Base-by-base conservation (phyloP, 441 rosid species). In the Francoa sonchifolia region DNA sequence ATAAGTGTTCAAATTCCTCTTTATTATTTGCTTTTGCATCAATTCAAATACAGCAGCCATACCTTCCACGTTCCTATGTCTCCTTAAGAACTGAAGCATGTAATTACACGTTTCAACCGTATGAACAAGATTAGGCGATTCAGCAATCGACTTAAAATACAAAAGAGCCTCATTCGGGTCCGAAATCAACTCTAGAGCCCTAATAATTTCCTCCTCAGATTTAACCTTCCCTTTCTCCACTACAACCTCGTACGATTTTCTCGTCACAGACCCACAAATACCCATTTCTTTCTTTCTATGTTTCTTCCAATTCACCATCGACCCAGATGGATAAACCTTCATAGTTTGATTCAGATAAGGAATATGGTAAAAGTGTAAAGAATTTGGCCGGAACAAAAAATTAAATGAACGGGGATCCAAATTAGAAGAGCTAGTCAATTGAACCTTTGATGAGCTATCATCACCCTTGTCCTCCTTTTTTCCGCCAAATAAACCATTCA, bases 1-100 rank as follows among this genome's bases (percentile, higher is more conserved):
- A 60, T 63, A 89, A 34, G 96, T 85, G 34, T 51, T 44, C 58
- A 45, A 22, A 61, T 74, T 79, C 67, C 96, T 69, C 54, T 64
- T 59, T 25, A 84, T 82, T 48, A 85, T 71, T 46, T 68, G 64
- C 38, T 66, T 79, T 66, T 89, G 95, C 95, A 89, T 89, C 47
- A 82, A 62, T 36, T 71, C 64, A 54, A 84, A 89, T 51, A 89
- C 88, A 58, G 29, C 16, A 23, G 34, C 77, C 92, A 89, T 89
- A 16, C 79, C 86, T 39, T 49, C 79, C 13, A 71, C 28, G 61
- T 55, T 77, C 17, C 69, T 54, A 55, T 77, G 65, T 39, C 50
- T 60, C 59, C 87, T 75, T 65, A 82, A 67, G 23, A 77, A 54
- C 57, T 77, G 84, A 48, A 89, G 94, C 85, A 76, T 75, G 72